These are phyloP conservation scores for Trypanosomatidae sp. DNA, from an alignment of 208 protist species.

Conservation along the genomic window DNA sequence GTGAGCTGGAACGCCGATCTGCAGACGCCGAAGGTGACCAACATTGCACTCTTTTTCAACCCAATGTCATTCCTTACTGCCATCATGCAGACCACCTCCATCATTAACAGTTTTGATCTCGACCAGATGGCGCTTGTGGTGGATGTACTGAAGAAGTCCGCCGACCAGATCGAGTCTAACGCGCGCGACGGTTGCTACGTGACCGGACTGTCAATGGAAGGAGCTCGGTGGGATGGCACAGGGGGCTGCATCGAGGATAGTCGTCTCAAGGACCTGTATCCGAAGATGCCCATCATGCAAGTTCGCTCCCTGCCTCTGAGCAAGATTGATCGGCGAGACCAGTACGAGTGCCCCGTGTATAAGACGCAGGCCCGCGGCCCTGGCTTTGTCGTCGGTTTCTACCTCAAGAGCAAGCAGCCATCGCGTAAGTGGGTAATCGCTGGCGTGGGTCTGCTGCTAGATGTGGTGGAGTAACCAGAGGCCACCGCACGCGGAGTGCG, in stretches of 20 bases:
- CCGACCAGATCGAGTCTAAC: conserved; percentile 93
- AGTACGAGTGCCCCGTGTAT: conserved; percentile 98
- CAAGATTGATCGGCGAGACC: conserved; percentile 93
- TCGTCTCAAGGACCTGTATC: conserved; percentile 94
- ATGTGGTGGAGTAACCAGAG: conserved; percentile 89
- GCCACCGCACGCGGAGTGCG: background rate
- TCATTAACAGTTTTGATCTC: conserved; percentile 97
- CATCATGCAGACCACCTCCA: conserved; percentile 98
- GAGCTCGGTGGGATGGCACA: conserved; percentile 96
- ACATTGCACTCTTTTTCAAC: conserved; percentile 98
- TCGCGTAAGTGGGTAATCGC: conserved; percentile 97
- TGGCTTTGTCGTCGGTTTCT: conserved; percentile 96
- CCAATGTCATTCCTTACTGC: conserved; percentile 99
- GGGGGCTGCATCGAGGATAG: conserved; percentile 92
- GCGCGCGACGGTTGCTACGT: conserved; percentile 98
- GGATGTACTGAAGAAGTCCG: conserved; percentile 96
- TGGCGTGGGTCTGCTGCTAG: conserved; percentile 96
- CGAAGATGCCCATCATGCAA: conserved; percentile 95
- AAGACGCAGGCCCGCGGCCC: conserved; percentile 95
- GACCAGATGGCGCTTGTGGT: conserved; percentile 96
- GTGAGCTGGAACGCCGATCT: conserved; percentile 93
- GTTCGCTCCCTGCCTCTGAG: conserved; percentile 89
- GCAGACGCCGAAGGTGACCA: conserved; percentile 94
- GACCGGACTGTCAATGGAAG: conserved; percentile 96
- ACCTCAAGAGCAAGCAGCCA: conserved; percentile 95